phyloP scores from a whole-genome alignment of 768 basidiomycete genomes.

The Leccinum rimulosum region DNA sequence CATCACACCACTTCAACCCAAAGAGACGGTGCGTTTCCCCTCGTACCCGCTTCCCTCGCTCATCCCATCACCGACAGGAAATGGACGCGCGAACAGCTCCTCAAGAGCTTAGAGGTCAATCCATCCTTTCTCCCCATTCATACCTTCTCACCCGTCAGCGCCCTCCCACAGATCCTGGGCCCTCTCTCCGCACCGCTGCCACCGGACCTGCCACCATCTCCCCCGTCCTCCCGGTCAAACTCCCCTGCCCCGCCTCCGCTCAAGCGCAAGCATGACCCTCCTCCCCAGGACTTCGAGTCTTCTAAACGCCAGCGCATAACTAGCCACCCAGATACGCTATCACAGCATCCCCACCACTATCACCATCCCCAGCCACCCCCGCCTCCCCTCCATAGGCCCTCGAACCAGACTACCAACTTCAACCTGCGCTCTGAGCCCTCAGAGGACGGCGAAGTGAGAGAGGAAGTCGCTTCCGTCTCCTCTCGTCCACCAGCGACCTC shows the following conservation, averaged over 20 bases:
- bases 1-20: slow-evolving; percentile 15
- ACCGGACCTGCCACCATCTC: slow-evolving; percentile 44
- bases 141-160: slow-evolving; percentile 16
- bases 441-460: slow-evolving; percentile 48
- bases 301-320: slow-evolving; percentile 33
- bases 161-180: slow-evolving; percentile 38
- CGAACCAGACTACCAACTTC: slow-evolving; percentile 22
- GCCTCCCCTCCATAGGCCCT: slow-evolving; percentile 18
- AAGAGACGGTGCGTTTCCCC: slow-evolving; percentile 35
- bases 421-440: slow-evolving; percentile 39
- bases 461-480: slow-evolving; percentile 32
- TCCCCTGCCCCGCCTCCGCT: slow-evolving; percentile 35
- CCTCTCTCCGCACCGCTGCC: slow-evolving; percentile 40
- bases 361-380: slow-evolving; percentile 25
- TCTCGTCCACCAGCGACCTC: slow-evolving; percentile 27
- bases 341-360: slow-evolving; percentile 30
- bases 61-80: slow-evolving; percentile 30
- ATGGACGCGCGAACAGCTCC: slow-evolving; percentile 38
- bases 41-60: neutral
- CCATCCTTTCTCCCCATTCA: slow-evolving; percentile 1
- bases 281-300: slow-evolving; percentile 24
- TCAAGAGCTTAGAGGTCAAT: slow-evolving; percentile 40
- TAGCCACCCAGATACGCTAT: slow-evolving; percentile 24
- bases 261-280: slow-evolving; percentile 39
- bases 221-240: slow-evolving; percentile 42